phyloP scores from a whole-genome alignment of 1,284 basidiomycete genomes.

The Sanghuangporus baumii region DNA sequence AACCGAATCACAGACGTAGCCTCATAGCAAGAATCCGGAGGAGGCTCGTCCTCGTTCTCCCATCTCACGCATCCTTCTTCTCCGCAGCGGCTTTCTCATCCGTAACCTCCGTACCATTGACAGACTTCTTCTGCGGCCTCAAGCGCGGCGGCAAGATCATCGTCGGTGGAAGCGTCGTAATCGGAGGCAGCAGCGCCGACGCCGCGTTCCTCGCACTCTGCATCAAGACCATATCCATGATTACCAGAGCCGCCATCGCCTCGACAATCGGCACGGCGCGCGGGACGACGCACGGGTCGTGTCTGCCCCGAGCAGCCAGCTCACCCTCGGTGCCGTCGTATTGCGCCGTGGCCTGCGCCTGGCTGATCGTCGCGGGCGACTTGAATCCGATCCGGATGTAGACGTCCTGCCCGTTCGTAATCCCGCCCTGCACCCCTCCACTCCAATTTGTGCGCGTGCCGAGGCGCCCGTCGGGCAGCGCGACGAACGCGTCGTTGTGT shows the following conservation, averaged over 20 bases:
- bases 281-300: constrained; percentile 98
- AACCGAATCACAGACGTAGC: neutral
- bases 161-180: constrained; percentile 82
- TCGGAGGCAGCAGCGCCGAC: constrained; percentile 59
- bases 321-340: constrained; percentile 89
- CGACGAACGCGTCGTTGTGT: constrained; percentile 91
- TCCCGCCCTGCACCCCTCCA: constrained; percentile 97
- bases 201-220: constrained; percentile 79
- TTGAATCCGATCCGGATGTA: constrained; percentile 99
- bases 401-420: constrained; percentile 95
- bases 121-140: neutral
- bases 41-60: neutral
- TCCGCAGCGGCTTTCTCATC: neutral
- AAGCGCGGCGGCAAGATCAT: constrained; percentile 57
- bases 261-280: constrained; percentile 98
- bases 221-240: constrained; percentile 89
- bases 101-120: neutral
- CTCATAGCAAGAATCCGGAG: too few species aligned
- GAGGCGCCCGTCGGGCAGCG: constrained; percentile 63
- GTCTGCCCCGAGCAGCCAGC: constrained; percentile 87
- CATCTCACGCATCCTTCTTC: neutral
- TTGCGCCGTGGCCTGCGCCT: constrained; percentile 84
- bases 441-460: constrained; percentile 94
- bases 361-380: constrained; percentile 96
- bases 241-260: constrained; percentile 92